Conservation (phyloP, 192 early-diverging fungal genomes). For the Rhizophagus clarus region DNA sequence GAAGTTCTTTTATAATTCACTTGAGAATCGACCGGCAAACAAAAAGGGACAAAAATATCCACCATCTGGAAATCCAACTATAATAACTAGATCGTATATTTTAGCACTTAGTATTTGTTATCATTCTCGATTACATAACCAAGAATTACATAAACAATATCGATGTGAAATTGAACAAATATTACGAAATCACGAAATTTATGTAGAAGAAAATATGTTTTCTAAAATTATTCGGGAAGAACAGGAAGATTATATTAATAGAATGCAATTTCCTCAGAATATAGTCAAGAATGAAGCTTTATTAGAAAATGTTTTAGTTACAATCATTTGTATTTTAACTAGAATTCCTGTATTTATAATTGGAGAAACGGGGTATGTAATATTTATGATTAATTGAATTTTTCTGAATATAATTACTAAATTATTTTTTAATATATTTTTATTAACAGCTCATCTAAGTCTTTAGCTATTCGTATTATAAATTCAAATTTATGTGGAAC, state of each 20-base stretch:
- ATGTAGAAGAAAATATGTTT: neutral
- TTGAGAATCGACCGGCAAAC: no score
- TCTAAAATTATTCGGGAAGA: neutral
- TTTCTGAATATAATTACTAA: no score
- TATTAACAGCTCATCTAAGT: neutral
- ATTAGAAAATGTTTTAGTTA: slow-evolving; percentile 13
- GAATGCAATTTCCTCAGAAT: no score
- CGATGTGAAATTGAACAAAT: neutral
- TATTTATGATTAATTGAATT: neutral
- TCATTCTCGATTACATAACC: no score
- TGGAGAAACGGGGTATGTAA: slow-evolving; percentile 25
- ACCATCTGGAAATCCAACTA: no score
- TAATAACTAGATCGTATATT: neutral
- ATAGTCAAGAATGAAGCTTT: slow-evolving; percentile 3
- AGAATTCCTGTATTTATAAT: slow-evolving; percentile 29
- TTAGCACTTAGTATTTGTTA: neutral
- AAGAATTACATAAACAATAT: no score
- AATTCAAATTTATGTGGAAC: slow-evolving; percentile 27
- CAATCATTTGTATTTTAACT: slow-evolving; percentile 29
- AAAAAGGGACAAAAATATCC: no score
- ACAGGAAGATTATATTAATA: slow-evolving; percentile 20
- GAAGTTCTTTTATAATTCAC: no score
- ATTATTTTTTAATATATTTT: neutral
- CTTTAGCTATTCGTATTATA: slow-evolving; percentile 24
- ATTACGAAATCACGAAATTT: neutral